Evolutionary conservation across 225 moss, liverwort and hornwort genomes (phyloP).

Genomic region (Bryoerythrophyllum caledonicum): DNA sequence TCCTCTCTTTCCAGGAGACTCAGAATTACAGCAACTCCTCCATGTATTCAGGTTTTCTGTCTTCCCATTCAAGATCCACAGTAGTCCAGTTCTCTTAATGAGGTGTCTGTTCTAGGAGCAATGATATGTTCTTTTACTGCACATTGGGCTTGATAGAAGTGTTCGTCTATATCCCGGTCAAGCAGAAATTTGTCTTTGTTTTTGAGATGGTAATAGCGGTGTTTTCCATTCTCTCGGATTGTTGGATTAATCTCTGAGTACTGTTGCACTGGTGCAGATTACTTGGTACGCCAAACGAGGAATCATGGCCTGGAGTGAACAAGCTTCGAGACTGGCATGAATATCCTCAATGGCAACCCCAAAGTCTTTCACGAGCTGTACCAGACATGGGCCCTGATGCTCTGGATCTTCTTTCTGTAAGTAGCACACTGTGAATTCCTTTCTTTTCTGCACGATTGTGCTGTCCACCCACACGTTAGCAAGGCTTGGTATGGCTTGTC

Average conservation of each 20-base stretch:
- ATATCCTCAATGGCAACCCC: conserved; percentile 77
- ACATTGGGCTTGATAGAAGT: background rate
- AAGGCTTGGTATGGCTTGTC: background rate
- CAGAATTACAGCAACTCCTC: conserved; percentile 60
- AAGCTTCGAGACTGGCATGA: conserved; percentile 89
- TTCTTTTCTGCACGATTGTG: background rate
- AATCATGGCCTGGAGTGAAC: conserved; percentile 74
- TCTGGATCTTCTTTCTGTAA: conserved; percentile 64
- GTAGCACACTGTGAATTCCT: background rate
- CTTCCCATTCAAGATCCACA: background rate
- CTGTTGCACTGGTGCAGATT: conserved; percentile 45
- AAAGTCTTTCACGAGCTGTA: conserved; percentile 58
- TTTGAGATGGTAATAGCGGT: background rate
- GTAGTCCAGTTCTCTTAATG: background rate
- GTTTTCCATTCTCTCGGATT: background rate
- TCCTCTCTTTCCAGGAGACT: conserved; percentile 60
- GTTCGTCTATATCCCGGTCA: background rate
- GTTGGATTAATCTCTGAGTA: conserved; percentile 1
- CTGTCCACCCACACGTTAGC: background rate
- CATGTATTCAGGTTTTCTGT: conserved; percentile 53
- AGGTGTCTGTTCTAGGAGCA: background rate
- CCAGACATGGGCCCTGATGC: conserved; percentile 72
- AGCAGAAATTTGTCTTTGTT: background rate
- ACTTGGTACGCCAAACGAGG: conserved; percentile 76
- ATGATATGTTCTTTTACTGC: background rate